These are phyloP conservation scores for Croton laevigatus DNA, from an alignment of 441 rosid species.

Conservation along the genomic window DNA sequence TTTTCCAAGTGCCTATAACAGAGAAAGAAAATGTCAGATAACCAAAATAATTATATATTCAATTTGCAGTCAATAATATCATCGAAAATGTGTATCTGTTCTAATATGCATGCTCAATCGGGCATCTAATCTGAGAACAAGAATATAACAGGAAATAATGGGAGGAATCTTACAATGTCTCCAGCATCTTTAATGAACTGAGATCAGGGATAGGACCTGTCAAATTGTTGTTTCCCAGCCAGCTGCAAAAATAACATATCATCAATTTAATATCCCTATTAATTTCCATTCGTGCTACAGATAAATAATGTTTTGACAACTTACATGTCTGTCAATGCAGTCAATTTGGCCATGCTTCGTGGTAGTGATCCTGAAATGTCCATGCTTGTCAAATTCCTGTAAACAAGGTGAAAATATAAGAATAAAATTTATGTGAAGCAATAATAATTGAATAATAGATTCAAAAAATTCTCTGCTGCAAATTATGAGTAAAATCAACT, in stretches of 20 bases:
- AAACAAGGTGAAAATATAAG: constrained; percentile 14
- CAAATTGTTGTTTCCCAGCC: constrained; percentile 74
- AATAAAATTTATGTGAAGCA: constrained; percentile 16
- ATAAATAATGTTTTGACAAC: constrained; percentile 25
- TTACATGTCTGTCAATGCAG: constrained; percentile 75
- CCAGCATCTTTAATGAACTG: constrained; percentile 49
- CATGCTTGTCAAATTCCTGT: constrained; percentile 74
- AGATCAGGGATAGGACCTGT: constrained; percentile 73
- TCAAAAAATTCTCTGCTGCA: neutral
- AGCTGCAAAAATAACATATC: constrained; percentile 37
- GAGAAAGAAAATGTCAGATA: constrained; percentile 24
- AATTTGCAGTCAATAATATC: neutral
- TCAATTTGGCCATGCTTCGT: constrained; percentile 51
- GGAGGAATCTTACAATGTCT: constrained; percentile 51
- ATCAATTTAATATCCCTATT: constrained; percentile 19
- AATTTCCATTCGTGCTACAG: constrained; percentile 5
- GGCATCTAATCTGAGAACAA: constrained; percentile 11
- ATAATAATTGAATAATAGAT: constrained; percentile 11
- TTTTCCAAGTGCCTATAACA: constrained; percentile 73
- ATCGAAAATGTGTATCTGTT: neutral
- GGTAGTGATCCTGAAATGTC: constrained; percentile 67
- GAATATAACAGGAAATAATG: neutral
- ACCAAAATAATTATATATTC: neutral
- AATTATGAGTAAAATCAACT: constrained; percentile 35
- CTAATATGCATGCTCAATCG: neutral